Percentiles rank a stretch among this genome's conserved stretches.
phyloP scores from a whole-genome alignment of 768 basidiomycete species.

The Kwoniella sp. region DNA sequence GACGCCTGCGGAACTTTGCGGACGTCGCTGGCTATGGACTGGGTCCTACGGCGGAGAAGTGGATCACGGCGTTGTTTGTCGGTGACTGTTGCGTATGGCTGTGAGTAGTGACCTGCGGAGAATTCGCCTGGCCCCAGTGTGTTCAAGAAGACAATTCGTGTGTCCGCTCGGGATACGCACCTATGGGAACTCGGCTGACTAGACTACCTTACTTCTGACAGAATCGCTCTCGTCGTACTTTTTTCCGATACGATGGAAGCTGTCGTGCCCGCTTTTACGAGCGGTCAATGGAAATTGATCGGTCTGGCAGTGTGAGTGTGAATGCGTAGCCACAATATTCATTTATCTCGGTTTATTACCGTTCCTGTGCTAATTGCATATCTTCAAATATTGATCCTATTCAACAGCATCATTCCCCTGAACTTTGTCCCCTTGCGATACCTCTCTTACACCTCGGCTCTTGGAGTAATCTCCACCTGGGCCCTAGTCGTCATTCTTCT shows the following conservation, averaged over 20 bases:
- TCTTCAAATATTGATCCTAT: too few relatives aligned
- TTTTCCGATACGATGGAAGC: conserved; percentile 48
- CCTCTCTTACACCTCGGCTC: conserved; percentile 48
- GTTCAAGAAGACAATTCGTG: neutral
- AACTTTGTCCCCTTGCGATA: conserved; percentile 51
- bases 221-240: conserved; percentile 45
- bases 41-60: conserved; percentile 33
- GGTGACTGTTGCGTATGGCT: conserved; percentile 42
- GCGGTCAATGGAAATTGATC: conserved; percentile 46
- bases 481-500: conserved; percentile 49
- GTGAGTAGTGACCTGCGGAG: conserved; percentile 33
- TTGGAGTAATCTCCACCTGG: conserved; percentile 46
- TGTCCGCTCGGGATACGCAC: too few relatives aligned
- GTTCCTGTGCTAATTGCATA: neutral
- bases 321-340: too few relatives aligned
- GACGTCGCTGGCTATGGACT: conserved; percentile 46
- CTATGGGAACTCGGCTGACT: too few relatives aligned
- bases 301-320: conserved; percentile 37
- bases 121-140: neutral
- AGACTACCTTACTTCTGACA: conserved; percentile 4
- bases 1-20: conserved; percentile 44
- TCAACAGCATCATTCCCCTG: conserved; percentile 43
- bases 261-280: conserved; percentile 40
- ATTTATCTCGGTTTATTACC: too few relatives aligned
- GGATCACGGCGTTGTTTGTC: conserved; percentile 42